Base-by-base conservation (phyloP, 2,329 filamentous ascomycete species). In the Salinomyces thailandicus region DNA sequence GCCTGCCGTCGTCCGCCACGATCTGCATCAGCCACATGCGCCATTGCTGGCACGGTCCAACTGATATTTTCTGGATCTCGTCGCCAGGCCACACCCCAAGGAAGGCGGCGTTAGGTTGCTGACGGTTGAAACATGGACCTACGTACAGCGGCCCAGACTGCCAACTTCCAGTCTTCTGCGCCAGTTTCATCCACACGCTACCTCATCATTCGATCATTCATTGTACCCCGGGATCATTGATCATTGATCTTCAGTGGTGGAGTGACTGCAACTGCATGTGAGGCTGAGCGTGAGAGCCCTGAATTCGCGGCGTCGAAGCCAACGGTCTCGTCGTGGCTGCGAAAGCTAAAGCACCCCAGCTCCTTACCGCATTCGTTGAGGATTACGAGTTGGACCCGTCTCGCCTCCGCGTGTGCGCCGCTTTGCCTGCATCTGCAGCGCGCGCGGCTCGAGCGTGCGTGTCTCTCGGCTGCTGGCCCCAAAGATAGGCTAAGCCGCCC, bases 341-440 rank as follows among this genome's bases (percentile, higher is more conserved):
- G n/a, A 31, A 13, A 13, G 15, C 15, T 16, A 13, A 31, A 12
- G 11, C 11, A 9, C 12, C 14, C 9, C 15, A 31, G 28, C 28
- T 31, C 28, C 14, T 31, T 31, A 15, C 28, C 28, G 14, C 9
- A 31, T 31, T 14, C 28, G 28, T 31, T 31, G 28, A 15, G 28
- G n/a, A n/a, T 8, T 26, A 9, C 22, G 22, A n/a, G n/a, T n/a
- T n/a, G n/a, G n/a, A n/a, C n/a, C n/a, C n/a, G n/a, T n/a, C 22
- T 26, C 22, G 22, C 22, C 22, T 8, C n/a, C n/a, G 22, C 8
- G n/a, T 26, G 22, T n/a, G 22, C 22, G 22, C 22, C 22, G 22
- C n/a, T 26, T n/a, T 8, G 8, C n/a, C 8, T 26, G 8, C 14
- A 31, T 12, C 14, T 14, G 12, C 15, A 14, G n/a, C 11, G 14